A percentile compares a stretch with the other conserved stretches of the same genome.
phyloP scores from a whole-genome alignment of 257 asterid species.

The Solanum clarkiae region DNA sequence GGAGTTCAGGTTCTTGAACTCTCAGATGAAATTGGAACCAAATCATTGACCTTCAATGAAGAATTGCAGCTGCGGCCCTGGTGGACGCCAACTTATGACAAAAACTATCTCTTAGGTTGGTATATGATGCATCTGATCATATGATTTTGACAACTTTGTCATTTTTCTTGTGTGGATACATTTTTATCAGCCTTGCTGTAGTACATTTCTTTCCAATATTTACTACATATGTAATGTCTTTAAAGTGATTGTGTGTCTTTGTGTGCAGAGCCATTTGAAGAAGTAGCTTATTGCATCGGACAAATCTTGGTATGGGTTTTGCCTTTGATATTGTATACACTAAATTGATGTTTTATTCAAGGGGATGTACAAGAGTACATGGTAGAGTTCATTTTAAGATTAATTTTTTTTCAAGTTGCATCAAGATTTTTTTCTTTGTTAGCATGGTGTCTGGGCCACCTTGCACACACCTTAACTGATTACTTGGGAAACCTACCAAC shows the following conservation, averaged over 20 bases:
- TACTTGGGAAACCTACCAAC: background rate
- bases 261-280: slow-evolving; percentile 81
- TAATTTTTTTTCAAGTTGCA: background rate
- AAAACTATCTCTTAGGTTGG: slow-evolving; percentile 87
- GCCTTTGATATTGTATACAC: background rate
- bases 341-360: background rate
- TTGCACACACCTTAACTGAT: background rate
- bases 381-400: background rate
- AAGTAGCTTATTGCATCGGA: slow-evolving; percentile 50
- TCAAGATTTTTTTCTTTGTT: background rate
- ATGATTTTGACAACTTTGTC: background rate
- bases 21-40: slow-evolving; percentile 61
- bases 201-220: background rate
- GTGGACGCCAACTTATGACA: slow-evolving; percentile 93
- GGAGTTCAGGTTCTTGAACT: slow-evolving; percentile 68
- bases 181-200: background rate
- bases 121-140: background rate
- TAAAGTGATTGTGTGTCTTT: slow-evolving; percentile 1
- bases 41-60: slow-evolving; percentile 74
- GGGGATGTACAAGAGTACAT: background rate
- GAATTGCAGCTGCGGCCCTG: slow-evolving; percentile 86
- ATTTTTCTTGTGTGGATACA: background rate
- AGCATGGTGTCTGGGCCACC: background rate
- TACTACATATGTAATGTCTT: background rate
- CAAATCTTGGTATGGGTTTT: slow-evolving; percentile 49